These are phyloP conservation scores for Penicillium occitanis DNA, from an alignment of 2,329 filamentous ascomycete genomes.

Conservation along the genomic window DNA sequence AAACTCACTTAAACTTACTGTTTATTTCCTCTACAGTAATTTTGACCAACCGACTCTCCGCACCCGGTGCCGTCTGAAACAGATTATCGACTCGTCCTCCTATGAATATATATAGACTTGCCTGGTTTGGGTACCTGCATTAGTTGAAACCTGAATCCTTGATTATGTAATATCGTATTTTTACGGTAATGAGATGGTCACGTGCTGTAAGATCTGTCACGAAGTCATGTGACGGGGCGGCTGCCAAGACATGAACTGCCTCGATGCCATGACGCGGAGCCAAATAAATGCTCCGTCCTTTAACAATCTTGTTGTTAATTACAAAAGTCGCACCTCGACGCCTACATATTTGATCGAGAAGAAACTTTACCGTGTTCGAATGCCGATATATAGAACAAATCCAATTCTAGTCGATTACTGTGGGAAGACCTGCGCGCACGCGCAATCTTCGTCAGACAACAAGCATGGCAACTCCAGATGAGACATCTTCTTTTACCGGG, in stretches of 20 bases:
- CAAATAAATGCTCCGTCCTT: not conserved
- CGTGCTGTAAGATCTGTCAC: not conserved
- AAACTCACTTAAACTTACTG: not conserved
- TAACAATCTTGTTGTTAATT: not conserved
- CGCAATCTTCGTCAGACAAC: slow-evolving; percentile 1
- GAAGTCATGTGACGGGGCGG: not conserved
- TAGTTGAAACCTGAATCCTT: not conserved
- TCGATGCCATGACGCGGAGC: not conserved
- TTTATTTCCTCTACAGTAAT: not conserved
- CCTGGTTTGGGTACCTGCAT: slow-evolving; percentile 10
- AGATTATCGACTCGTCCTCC: not conserved
- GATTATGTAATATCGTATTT: not conserved
- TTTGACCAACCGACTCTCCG: slow-evolving; percentile 2
- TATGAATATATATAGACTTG: not conserved
- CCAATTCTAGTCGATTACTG: no score
- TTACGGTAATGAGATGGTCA: not conserved
- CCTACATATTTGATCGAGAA: not conserved
- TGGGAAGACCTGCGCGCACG: not conserved
- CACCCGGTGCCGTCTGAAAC: not conserved
- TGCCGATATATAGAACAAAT: not conserved
- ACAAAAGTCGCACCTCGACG: not conserved
- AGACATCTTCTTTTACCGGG: slow-evolving; percentile 31
- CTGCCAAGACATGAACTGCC: slow-evolving; percentile 7
- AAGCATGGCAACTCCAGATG: slow-evolving; percentile 27
- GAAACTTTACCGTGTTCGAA: not conserved